Evolutionary conservation across 345 rosid species (phyloP).

Genomic region (Eucalyptus marginata): DNA sequence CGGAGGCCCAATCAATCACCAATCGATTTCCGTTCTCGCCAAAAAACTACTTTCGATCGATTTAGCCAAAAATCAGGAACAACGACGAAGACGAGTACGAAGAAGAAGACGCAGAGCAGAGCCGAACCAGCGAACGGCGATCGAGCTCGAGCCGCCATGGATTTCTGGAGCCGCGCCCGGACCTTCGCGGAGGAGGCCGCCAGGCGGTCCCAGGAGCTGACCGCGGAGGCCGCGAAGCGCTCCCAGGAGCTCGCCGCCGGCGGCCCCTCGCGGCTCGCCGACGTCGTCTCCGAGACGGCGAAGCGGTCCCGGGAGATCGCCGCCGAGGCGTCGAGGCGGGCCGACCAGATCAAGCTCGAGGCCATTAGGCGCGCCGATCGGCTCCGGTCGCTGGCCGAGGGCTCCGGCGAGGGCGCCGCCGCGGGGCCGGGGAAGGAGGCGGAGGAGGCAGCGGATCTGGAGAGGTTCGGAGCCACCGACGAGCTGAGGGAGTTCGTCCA

Average conservation of each 20-base stretch:
- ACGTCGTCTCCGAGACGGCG: slow-evolving; percentile 27
- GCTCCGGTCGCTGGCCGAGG: slow-evolving; percentile 35
- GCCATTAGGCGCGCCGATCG: slow-evolving; percentile 39
- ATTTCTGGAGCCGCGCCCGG: slow-evolving; percentile 41
- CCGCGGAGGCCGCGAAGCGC: slow-evolving; percentile 25
- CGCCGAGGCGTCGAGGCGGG: slow-evolving; percentile 43
- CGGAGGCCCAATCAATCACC: background rate
- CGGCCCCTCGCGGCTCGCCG: slow-evolving; percentile 25
- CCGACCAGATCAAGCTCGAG: slow-evolving; percentile 34
- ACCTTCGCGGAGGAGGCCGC: slow-evolving; percentile 49
- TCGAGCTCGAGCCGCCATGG: slow-evolving; percentile 10
- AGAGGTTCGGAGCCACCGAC: slow-evolving; percentile 35
- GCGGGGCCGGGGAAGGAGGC: background rate
- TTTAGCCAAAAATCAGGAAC: background rate
- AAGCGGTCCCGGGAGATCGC: slow-evolving; percentile 41
- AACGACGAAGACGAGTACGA: background rate
- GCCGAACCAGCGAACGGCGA: background rate
- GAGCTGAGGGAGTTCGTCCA: slow-evolving; percentile 48
- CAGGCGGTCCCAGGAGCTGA: slow-evolving; percentile 36
- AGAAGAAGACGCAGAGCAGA: background rate
- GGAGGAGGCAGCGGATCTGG: slow-evolving; percentile 14
- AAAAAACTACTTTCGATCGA: background rate
- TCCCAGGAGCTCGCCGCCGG: slow-evolving; percentile 31
- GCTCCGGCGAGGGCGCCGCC: background rate
- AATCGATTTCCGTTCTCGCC: background rate